A percentile compares a stretch with the other conserved stretches of the same genome.
These are phyloP conservation scores for Boletus reticuloceps DNA, from an alignment of 768 basidiomycete species.

Conservation along the genomic window DNA sequence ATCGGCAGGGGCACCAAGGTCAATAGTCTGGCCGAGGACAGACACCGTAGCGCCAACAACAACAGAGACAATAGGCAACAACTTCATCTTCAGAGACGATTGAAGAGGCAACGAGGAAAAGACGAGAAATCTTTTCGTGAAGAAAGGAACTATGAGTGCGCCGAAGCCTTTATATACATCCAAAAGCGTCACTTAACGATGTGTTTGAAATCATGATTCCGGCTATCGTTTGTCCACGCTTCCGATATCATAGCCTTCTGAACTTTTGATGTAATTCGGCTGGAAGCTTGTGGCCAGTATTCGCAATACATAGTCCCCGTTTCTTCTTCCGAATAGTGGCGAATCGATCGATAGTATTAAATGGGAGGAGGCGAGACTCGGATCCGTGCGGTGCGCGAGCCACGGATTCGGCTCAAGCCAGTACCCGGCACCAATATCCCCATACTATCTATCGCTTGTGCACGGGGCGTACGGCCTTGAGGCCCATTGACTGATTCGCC, in stretches of 20 bases:
- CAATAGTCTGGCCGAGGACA: constrained; percentile 28
- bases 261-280: too few relatives aligned
- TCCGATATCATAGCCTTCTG: too few relatives aligned
- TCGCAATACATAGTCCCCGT: too few relatives aligned
- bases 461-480: too few relatives aligned
- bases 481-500: too few relatives aligned
- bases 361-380: too few relatives aligned
- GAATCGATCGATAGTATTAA: background rate
- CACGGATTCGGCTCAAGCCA: too few relatives aligned
- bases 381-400: too few relatives aligned
- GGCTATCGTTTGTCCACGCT: background rate
- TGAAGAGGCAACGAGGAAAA: background rate
- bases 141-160: background rate
- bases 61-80: background rate
- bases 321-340: background rate
- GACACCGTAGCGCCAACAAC: background rate
- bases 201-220: too few relatives aligned
- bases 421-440: too few relatives aligned
- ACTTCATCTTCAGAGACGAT: constrained; percentile 13
- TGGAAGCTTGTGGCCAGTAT: too few relatives aligned
- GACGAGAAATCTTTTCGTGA: background rate
- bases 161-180: constrained; percentile 6
- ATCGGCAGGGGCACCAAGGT: constrained; percentile 20
- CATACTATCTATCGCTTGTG: too few relatives aligned
- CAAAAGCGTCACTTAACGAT: background rate